Evolutionary conservation across 345 rosid species (phyloP), one percentile per base, ranked within the genome.

Genomic region (Eucalyptus melliodora): DNA sequence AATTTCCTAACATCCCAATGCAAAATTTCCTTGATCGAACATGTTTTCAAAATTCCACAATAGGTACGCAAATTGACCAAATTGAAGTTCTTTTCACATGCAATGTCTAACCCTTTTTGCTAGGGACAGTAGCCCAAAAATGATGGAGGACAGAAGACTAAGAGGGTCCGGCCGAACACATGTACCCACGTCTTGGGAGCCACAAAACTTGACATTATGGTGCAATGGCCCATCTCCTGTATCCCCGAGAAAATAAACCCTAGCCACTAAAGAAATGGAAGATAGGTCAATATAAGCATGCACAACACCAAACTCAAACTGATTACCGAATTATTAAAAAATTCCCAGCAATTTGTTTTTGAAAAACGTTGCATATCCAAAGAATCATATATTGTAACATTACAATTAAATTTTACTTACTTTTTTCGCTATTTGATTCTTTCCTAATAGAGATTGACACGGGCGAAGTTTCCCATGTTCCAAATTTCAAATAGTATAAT

Each of bases 101-200:
- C 51, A 50, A 14, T 50, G 17, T 50, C 51, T 50, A 50, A 50
- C 17, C 51, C 51, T 50, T 50, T 50, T 50, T 5, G 51, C 51
- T 50, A 15, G 51, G 51, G 17, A 50, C 51, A 50, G 51, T 50
- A 50, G 17, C 51, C 51, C 51, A 50, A 50, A 50, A 50, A 50
- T 50, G 51, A 50, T 50, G 51, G 51, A 50, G 51, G 51, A 50
- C 51, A 50, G 51, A 50, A 50, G 51, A 50, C 51, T 15, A 50
- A 50, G 17, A 15, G 51, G 16, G 51, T 50, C 51, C 51, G 51
- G 51, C 51, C 17, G 51, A 50, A 50, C 7, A 50, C 7, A 1
- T 50, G 17, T 50, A 0, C 17, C 0, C 51, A 50, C 17, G 51
- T 50, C 51, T 0, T 50, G 7, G 51, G 51, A 50, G 51, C 51